Evolutionary conservation across 2,329 filamentous ascomycete species (phyloP).

Genomic region (Trichophyton rubrum): DNA sequence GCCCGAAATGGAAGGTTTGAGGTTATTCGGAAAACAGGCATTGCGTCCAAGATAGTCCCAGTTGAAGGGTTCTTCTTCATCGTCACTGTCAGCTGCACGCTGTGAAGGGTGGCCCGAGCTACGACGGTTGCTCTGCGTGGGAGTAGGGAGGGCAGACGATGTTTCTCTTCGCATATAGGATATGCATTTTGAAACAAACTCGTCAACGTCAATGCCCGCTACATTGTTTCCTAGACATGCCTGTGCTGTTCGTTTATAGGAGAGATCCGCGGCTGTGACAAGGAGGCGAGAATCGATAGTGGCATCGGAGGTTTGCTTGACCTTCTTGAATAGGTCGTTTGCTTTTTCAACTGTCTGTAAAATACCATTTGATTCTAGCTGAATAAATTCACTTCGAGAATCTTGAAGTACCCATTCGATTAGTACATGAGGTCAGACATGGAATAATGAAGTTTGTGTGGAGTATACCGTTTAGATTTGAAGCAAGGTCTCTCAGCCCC

Average conservation of each 20-base stretch:
- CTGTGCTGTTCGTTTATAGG: constrained; percentile 63
- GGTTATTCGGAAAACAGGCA: constrained; percentile 60
- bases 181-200: constrained; percentile 83
- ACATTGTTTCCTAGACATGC: constrained; percentile 60
- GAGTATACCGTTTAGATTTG: constrained; percentile 41
- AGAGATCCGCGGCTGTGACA: constrained; percentile 66
- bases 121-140: constrained; percentile 6
- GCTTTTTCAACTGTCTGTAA: constrained; percentile 53
- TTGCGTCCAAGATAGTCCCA: constrained; percentile 74
- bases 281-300: constrained; percentile 80
- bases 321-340: constrained; percentile 51
- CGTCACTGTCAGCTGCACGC: constrained; percentile 47
- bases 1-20: constrained; percentile 62
- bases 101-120: constrained; percentile 21
- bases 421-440: not conserved
- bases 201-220: constrained; percentile 73
- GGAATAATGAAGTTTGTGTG: constrained; percentile 5
- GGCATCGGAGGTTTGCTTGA: constrained; percentile 82
- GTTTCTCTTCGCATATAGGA: constrained; percentile 66
- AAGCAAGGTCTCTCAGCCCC: constrained; percentile 50
- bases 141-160: constrained; percentile 34
- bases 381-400: constrained; percentile 58
- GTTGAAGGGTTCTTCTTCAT: constrained; percentile 56
- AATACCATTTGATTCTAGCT: constrained; percentile 52
- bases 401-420: constrained; percentile 33